Conservation (phyloP, 1,284 basidiomycete genomes). For the Lentinus polychrous region DNA sequence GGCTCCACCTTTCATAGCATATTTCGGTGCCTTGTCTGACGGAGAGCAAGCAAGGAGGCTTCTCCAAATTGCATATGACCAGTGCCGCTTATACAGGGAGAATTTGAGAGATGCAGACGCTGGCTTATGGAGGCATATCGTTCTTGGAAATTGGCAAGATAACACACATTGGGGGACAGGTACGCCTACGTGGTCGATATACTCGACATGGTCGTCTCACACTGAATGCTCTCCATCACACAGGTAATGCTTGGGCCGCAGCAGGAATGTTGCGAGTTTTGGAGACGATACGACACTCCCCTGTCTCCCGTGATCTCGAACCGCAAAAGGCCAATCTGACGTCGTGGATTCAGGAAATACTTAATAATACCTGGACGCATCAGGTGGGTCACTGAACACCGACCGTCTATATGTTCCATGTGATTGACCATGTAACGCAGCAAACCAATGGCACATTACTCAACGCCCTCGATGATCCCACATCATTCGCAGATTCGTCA, state of each 20-base stretch:
- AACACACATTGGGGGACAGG: conserved; percentile 49
- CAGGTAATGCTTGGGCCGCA: conserved; percentile 64
- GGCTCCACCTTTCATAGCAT: conserved; percentile 77
- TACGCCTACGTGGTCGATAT: conserved; percentile 12
- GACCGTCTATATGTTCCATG: not conserved
- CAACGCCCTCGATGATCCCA: conserved; percentile 42
- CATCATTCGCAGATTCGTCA: conserved; percentile 43
- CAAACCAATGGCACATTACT: conserved; percentile 34
- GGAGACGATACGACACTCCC: conserved; percentile 46
- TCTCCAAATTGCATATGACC: conserved; percentile 59
- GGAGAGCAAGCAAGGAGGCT: conserved; percentile 28
- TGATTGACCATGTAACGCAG: conserved; percentile 15
- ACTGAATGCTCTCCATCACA: not conserved
- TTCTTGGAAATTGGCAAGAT: conserved; percentile 38
- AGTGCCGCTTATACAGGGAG: conserved; percentile 59
- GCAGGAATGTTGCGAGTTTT: conserved; percentile 61
- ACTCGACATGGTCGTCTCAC: not conserved
- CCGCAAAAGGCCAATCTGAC: conserved; percentile 41
- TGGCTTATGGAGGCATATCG: conserved; percentile 51
- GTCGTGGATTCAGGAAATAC: conserved; percentile 54
- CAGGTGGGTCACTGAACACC: conserved; percentile 30
- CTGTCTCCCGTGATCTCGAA: conserved; percentile 30
- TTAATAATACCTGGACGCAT: conserved; percentile 40
- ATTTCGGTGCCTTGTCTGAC: conserved; percentile 49
- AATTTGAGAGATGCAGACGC: conserved; percentile 31